phyloP scores from a whole-genome alignment of 2,329 filamentous ascomycete species.

The Diplodia mutila region DNA sequence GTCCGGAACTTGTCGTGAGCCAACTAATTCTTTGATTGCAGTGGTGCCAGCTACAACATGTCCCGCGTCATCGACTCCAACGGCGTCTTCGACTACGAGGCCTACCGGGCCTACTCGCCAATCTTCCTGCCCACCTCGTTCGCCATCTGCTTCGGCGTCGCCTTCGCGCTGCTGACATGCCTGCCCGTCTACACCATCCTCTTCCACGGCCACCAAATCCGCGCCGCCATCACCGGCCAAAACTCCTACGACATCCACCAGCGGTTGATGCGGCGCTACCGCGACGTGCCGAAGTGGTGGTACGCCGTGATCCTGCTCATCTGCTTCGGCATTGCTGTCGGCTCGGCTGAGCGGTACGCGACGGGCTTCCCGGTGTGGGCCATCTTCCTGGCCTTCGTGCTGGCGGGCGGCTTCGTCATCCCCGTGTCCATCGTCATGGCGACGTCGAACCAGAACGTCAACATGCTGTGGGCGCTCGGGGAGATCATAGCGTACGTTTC shows the following conservation, averaged over 20 bases:
- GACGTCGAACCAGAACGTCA: slow-evolving; percentile 16
- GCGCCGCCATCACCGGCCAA: slow-evolving; percentile 29
- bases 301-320: slow-evolving; percentile 58
- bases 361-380: slow-evolving; percentile 47
- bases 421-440: slow-evolving; percentile 20
- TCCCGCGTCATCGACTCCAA: slow-evolving; percentile 35
- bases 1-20: too few relatives aligned
- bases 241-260: slow-evolving; percentile 36
- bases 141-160: slow-evolving; percentile 43
- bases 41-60: slow-evolving; percentile 37
- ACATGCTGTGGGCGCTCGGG: slow-evolving; percentile 59
- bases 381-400: slow-evolving; percentile 31
- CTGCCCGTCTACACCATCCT: slow-evolving; percentile 42
- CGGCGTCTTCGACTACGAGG: slow-evolving; percentile 36
- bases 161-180: slow-evolving; percentile 44
- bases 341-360: slow-evolving; percentile 33
- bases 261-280: slow-evolving; percentile 39
- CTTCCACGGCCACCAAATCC: slow-evolving; percentile 42
- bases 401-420: slow-evolving; percentile 60
- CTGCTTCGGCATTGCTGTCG: slow-evolving; percentile 45
- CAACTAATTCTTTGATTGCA: neutral
- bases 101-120: slow-evolving; percentile 42
- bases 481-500: slow-evolving; percentile 45
- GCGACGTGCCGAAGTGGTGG: slow-evolving; percentile 42
- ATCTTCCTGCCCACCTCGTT: slow-evolving; percentile 45